A percentile compares a stretch with the other conserved stretches of the same genome.
Conservation (phyloP, 2,329 filamentous ascomycete species). For the Alternaria conjuncta region DNA sequence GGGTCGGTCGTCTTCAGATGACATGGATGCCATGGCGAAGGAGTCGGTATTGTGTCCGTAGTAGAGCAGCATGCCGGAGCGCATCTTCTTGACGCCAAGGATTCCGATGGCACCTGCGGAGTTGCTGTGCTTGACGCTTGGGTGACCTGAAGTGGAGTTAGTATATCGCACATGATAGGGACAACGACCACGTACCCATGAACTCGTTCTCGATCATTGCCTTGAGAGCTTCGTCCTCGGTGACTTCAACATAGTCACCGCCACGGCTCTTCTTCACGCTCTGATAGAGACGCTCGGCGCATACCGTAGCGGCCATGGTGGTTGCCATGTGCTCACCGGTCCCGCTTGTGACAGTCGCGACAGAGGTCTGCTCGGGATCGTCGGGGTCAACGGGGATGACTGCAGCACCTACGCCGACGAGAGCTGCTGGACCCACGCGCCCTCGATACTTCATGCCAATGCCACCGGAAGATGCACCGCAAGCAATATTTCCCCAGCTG, state of each 20-base stretch:
- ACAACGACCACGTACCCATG: conserved; percentile 64
- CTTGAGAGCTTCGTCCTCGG: conserved; percentile 79
- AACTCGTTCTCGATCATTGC: conserved; percentile 88
- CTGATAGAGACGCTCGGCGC: conserved; percentile 83
- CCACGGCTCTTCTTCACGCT: conserved; percentile 65
- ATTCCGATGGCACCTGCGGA: conserved; percentile 90
- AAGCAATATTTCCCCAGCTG: conserved; percentile 82
- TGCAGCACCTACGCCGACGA: conserved; percentile 89
- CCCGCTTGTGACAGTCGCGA: conserved; percentile 88
- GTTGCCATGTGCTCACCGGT: conserved; percentile 99
- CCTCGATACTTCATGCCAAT: conserved; percentile 98
- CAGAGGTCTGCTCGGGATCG: conserved; percentile 72
- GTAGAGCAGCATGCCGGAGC: conserved; percentile 78
- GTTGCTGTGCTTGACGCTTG: conserved; percentile 79
- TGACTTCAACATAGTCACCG: conserved; percentile 69
- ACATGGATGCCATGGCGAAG: conserved; percentile 87
- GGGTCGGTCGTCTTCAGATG: conserved; percentile 75
- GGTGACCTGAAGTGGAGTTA: conserved; percentile 62
- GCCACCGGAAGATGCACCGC: conserved; percentile 92
- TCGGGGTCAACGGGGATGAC: conserved; percentile 78
- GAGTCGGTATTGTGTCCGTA: conserved; percentile 97
- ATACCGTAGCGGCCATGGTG: conserved; percentile 86
- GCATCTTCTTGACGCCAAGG: conserved; percentile 85
- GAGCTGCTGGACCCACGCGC: conserved; percentile 86
- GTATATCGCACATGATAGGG: neutral